Conservation (phyloP, 2,329 filamentous ascomycete genomes). For the Truncatella angustata region DNA sequence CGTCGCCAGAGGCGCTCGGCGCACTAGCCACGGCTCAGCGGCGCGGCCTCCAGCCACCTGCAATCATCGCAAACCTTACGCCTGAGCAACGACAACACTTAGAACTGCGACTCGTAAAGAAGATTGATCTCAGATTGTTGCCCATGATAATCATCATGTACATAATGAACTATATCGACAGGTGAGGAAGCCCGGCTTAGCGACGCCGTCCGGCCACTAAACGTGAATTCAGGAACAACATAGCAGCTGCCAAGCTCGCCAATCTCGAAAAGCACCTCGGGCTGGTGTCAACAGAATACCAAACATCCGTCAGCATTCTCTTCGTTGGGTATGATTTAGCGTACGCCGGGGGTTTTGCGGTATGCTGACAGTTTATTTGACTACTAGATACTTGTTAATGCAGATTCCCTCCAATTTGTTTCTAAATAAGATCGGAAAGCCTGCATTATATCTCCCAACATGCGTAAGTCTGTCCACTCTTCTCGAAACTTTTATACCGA, state of each 20-base stretch:
- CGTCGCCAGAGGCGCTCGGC: not conserved
- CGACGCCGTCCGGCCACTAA: not conserved
- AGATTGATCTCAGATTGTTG: constrained; percentile 64
- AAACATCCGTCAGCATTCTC: constrained; percentile 48
- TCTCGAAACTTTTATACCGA: not conserved
- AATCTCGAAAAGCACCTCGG: constrained; percentile 38
- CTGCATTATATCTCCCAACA: constrained; percentile 41
- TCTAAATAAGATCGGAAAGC: constrained; percentile 49
- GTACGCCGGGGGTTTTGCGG: not conserved
- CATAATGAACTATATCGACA: constrained; percentile 65
- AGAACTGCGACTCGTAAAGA: constrained; percentile 58
- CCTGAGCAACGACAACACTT: constrained; percentile 47
- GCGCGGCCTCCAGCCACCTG: constrained; percentile 27
- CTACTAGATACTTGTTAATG: constrained; percentile 43
- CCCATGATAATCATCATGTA: constrained; percentile 70
- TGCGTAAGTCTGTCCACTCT: constrained; percentile 41
- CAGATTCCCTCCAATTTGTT: constrained; percentile 51
- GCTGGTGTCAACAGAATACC: constrained; percentile 31
- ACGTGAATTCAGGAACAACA: constrained; percentile 51
- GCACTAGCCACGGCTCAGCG: constrained; percentile 15
- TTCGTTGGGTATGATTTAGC: constrained; percentile 50
- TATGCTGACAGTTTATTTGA: constrained; percentile 3
- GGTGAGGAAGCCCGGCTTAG: constrained; percentile 20
- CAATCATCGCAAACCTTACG: constrained; percentile 41
- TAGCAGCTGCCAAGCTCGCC: constrained; percentile 52